A percentile compares a stretch with the other conserved stretches of the same genome.
phyloP scores from a whole-genome alignment of 192 early-diverging fungal species.

The Coemansia sp. region DNA sequence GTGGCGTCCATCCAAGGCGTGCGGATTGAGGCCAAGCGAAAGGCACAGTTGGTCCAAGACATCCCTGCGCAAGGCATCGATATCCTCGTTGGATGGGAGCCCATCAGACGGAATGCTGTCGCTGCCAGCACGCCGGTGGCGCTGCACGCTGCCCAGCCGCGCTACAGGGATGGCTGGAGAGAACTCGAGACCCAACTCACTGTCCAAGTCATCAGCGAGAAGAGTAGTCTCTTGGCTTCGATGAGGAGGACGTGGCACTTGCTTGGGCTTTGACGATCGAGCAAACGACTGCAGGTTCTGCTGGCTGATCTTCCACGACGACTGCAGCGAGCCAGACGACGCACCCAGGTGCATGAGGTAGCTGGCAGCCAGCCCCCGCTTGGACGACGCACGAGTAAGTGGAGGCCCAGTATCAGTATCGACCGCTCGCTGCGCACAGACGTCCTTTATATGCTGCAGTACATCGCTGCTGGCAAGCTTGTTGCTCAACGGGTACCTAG shows the following conservation, averaged over 20 bases:
- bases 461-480: conserved; percentile 21
- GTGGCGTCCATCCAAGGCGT: conserved; percentile 32
- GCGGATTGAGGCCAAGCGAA: conserved; percentile 43
- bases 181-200: background rate
- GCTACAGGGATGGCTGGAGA: background rate
- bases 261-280: conserved; percentile 9
- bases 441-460: conserved; percentile 20
- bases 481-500: conserved; percentile 19
- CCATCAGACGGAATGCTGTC: conserved; percentile 16
- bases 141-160: conserved; percentile 10
- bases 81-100: conserved; percentile 27
- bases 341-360: conserved; percentile 10
- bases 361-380: conserved; percentile 6
- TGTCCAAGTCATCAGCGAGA: background rate
- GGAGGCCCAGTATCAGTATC: background rate
- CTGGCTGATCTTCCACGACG: conserved; percentile 43
- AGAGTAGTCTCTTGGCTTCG: background rate
- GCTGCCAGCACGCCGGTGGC: conserved; percentile 45
- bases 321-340: conserved; percentile 15
- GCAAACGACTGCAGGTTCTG: conserved; percentile 25
- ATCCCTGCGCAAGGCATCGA: conserved; percentile 36
- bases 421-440: conserved; percentile 6
- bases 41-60: conserved; percentile 36
- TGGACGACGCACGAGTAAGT: conserved; percentile 12
- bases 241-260: background rate